These are phyloP conservation scores for Russula virescens DNA, from an alignment of 768 basidiomycete species.

Conservation along the genomic window DNA sequence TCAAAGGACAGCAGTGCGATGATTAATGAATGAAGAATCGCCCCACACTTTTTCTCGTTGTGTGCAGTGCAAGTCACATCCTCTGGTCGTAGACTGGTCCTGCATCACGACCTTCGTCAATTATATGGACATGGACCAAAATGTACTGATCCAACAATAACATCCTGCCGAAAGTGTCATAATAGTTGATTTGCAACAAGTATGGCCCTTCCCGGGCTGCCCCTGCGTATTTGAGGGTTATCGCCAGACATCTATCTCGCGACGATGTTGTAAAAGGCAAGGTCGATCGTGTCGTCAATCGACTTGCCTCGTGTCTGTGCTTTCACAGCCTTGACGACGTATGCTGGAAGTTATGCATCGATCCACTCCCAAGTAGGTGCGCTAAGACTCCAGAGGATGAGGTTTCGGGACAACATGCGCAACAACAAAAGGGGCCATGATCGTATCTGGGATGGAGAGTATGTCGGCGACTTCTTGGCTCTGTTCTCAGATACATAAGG, in stretches of 20 bases:
- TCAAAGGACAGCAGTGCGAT: too few species aligned
- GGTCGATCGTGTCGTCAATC: constrained; percentile 67
- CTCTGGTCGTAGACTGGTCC: too few species aligned
- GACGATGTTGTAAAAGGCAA: constrained; percentile 89
- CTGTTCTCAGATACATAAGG: constrained; percentile 87
- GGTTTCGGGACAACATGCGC: constrained; percentile 64
- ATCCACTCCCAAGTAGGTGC: constrained; percentile 71
- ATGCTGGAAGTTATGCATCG: constrained; percentile 56
- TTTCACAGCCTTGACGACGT: constrained; percentile 58
- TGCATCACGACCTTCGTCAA: too few species aligned
- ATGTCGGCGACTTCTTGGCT: constrained; percentile 83
- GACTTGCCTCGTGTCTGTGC: constrained; percentile 41
- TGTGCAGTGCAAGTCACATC: too few species aligned
- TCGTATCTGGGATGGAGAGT: constrained; percentile 75
- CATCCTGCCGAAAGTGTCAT: too few species aligned
- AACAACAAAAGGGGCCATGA: constrained; percentile 72
- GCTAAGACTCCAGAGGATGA: constrained; percentile 87
- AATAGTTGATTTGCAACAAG: too few species aligned
- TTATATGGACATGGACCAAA: too few species aligned
- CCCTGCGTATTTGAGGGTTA: constrained; percentile 91
- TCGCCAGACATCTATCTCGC: constrained; percentile 87
- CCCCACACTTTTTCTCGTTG: too few species aligned
- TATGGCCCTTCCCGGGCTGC: too few species aligned
- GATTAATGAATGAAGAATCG: too few species aligned
- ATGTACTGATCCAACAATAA: too few species aligned